Evolutionary conservation across 805 yeast species (phyloP).

Genomic region (Zygoascus tannicola): DNA sequence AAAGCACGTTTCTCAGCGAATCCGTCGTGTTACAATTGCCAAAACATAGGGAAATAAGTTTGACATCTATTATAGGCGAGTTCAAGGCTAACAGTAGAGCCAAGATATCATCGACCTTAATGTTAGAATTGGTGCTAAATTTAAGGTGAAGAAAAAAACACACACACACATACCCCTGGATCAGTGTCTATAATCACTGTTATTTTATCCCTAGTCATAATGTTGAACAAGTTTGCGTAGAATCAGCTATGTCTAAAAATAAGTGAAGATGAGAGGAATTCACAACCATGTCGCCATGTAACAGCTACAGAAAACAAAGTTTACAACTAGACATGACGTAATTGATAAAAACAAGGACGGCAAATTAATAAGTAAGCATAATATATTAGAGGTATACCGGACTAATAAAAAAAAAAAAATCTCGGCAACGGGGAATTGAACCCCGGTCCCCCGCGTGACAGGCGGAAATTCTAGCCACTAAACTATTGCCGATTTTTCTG

Average conservation of each 20-base stretch:
- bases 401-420: slow-evolving; percentile 13
- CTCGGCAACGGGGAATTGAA: slow-evolving; percentile 21
- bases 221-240: too few species aligned
- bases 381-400: too few species aligned
- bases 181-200: slow-evolving; percentile 32
- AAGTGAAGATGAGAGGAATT: too few species aligned
- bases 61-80: slow-evolving; percentile 19
- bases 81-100: not conserved
- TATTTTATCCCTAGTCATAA: not conserved
- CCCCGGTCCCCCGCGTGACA: slow-evolving; percentile 25
- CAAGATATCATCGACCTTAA: slow-evolving; percentile 23
- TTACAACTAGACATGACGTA: too few species aligned
- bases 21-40: slow-evolving; percentile 31
- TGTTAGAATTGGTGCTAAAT: too few species aligned
- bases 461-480: slow-evolving; percentile 35
- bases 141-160: too few species aligned
- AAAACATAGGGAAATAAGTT: slow-evolving; percentile 28
- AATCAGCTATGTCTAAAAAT: too few species aligned
- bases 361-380: too few species aligned
- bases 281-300: too few species aligned
- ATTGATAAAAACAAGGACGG: too few species aligned
- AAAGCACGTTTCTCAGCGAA: slow-evolving; percentile 29
- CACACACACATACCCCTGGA: slow-evolving; percentile 31
- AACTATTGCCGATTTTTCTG: slow-evolving; percentile 22
- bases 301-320: too few species aligned